These are phyloP conservation scores for Polyporus tsugae DNA, from an alignment of 1,284 basidiomycete genomes.

Conservation along the genomic window DNA sequence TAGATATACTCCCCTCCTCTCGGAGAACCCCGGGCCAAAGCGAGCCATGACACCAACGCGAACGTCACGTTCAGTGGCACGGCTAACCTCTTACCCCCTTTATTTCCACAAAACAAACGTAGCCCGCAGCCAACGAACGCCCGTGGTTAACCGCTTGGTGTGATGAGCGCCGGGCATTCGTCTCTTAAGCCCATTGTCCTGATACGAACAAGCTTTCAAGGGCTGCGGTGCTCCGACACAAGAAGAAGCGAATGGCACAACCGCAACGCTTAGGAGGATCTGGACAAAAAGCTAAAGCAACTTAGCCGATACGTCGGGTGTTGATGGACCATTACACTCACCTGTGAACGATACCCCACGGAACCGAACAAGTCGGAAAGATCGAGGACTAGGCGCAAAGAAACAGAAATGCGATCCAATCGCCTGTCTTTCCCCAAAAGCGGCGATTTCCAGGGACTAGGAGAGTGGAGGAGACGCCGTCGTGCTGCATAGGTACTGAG, in stretches of 20 bases:
- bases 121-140: background rate
- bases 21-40: background rate
- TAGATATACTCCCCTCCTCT: background rate
- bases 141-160: background rate
- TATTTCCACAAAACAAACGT: background rate
- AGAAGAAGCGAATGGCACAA: too few species aligned
- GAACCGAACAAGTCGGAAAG: background rate
- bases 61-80: background rate
- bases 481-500: too few species aligned
- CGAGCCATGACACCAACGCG: background rate
- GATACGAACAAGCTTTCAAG: background rate
- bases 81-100: background rate
- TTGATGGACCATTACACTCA: background rate
- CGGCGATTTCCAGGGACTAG: too few species aligned
- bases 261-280: background rate
- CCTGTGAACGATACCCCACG: background rate
- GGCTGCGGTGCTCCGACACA: background rate
- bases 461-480: too few species aligned
- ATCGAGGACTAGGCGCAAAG: background rate
- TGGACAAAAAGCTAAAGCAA: background rate
- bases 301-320: background rate
- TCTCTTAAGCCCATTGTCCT: background rate
- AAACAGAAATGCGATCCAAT: background rate
- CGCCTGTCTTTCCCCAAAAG: too few species aligned
- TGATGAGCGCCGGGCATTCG: background rate